Conservation (phyloP, 1,139 yeast species). For the Magnusiomyces suaveolens region DNA sequence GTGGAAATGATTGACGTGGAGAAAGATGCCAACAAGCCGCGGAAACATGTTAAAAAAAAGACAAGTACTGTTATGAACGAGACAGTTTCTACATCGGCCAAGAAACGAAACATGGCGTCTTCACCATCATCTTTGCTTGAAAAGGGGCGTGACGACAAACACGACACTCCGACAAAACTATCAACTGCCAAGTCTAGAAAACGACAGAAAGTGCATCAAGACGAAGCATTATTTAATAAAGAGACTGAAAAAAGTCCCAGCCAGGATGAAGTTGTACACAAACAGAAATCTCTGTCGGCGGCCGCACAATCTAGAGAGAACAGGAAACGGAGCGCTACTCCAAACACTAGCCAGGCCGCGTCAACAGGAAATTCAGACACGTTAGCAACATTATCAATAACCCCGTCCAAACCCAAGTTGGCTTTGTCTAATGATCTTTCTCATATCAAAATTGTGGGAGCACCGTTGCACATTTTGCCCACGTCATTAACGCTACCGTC, state of each 20-base stretch:
- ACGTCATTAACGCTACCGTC: not conserved
- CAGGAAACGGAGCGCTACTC: too few species aligned
- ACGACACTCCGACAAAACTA: not conserved
- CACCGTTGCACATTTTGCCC: not conserved
- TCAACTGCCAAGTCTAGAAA: not conserved
- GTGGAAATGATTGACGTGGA: not conserved
- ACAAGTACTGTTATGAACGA: not conserved
- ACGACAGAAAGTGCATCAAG: not conserved
- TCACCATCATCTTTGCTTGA: not conserved
- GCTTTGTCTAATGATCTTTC: not conserved
- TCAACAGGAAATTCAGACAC: too few species aligned
- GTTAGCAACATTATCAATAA: too few species aligned
- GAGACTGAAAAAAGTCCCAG: constrained; percentile 88
- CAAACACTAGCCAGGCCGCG: too few species aligned
- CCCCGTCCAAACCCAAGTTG: too few species aligned
- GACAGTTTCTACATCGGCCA: not conserved
- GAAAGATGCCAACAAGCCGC: not conserved
- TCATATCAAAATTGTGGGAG: not conserved
- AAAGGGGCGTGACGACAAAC: not conserved
- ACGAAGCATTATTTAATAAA: constrained; percentile 45
- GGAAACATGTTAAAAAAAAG: not conserved
- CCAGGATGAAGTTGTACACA: constrained; percentile 67
- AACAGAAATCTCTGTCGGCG: too few species aligned
- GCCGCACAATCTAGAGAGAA: too few species aligned
- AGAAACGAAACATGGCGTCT: not conserved